Conservation (phyloP, 2,329 filamentous ascomycete genomes). For the Aspergillus neoniger region DNA sequence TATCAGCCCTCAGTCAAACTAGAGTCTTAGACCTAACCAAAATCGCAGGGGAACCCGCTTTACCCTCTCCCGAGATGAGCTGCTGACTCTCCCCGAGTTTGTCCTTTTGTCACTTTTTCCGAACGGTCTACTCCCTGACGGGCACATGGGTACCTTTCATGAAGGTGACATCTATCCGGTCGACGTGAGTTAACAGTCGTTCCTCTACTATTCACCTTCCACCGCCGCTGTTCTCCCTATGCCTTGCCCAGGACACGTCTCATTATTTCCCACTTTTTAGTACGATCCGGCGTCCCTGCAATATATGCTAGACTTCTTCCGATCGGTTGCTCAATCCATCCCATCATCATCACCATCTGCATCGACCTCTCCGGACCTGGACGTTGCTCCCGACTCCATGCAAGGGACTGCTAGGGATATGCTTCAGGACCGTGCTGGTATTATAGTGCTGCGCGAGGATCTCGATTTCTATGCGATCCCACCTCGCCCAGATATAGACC, state of each 20-base stretch:
- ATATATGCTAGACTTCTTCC: constrained; percentile 99
- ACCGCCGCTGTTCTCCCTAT: background rate
- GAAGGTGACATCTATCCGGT: constrained; percentile 95
- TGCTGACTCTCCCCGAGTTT: constrained; percentile 94
- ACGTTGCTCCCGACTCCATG: constrained; percentile 71
- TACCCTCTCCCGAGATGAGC: constrained; percentile 89
- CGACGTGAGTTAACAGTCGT: constrained; percentile 67
- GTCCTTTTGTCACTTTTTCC: constrained; percentile 96
- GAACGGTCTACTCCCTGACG: constrained; percentile 96
- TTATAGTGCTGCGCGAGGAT: constrained; percentile 94
- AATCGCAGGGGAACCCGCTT: constrained; percentile 79
- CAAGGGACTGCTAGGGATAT: constrained; percentile 70
- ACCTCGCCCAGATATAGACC: constrained; percentile 77
- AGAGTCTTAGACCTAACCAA: constrained; percentile 15
- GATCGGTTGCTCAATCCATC: constrained; percentile 94
- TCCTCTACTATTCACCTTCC: background rate
- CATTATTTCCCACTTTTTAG: constrained; percentile 54
- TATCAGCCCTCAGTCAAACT: constrained; percentile 13
- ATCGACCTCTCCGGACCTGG: constrained; percentile 59
- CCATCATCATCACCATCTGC: constrained; percentile 66
- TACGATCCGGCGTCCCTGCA: constrained; percentile 95
- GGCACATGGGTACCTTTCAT: constrained; percentile 88
- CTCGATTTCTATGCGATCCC: constrained; percentile 97
- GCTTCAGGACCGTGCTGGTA: constrained; percentile 85
- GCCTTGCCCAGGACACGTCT: constrained; percentile 3